These are phyloP conservation scores for Ascosphaera apis DNA, from an alignment of 2,329 filamentous ascomycete genomes.

Conservation along the genomic window DNA sequence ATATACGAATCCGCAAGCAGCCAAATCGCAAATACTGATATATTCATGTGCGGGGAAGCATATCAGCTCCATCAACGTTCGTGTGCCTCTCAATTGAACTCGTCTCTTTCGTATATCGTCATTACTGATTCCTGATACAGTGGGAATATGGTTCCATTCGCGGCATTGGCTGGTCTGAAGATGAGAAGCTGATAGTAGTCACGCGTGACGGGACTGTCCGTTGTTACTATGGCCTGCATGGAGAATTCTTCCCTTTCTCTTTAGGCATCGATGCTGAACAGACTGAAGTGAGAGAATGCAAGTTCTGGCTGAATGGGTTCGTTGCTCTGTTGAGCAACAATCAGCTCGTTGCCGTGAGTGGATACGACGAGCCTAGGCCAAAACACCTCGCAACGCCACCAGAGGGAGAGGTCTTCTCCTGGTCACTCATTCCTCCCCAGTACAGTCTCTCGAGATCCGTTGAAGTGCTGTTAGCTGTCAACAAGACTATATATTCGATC, in stretches of 20 bases:
- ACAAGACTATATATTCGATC: constrained; percentile 61
- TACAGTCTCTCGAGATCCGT: constrained; percentile 82
- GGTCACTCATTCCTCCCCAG: constrained; percentile 69
- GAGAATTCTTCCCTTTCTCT: constrained; percentile 85
- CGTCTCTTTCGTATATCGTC: neutral
- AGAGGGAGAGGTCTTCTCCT: constrained; percentile 59
- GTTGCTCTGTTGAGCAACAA: constrained; percentile 83
- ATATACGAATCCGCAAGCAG: constrained; percentile 45
- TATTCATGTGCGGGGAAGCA: constrained; percentile 84
- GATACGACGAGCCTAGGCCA: constrained; percentile 76
- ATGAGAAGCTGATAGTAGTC: constrained; percentile 74
- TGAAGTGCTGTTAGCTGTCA: constrained; percentile 71
- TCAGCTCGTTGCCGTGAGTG: constrained; percentile 60
- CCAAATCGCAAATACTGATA: constrained; percentile 73
- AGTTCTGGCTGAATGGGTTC: constrained; percentile 81
- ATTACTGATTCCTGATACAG: constrained; percentile 13
- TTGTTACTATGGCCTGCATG: constrained; percentile 77
- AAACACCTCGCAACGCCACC: constrained; percentile 57
- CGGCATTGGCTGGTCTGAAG: constrained; percentile 87
- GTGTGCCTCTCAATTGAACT: constrained; percentile 5
- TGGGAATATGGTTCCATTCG: constrained; percentile 82
- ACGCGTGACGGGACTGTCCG: constrained; percentile 75
- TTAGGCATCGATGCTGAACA: constrained; percentile 75
- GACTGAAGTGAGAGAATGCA: constrained; percentile 65
- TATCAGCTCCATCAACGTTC: constrained; percentile 49